phyloP scores from a whole-genome alignment of 495 filamentous ascomycete species.

The Echria macrotheca region DNA sequence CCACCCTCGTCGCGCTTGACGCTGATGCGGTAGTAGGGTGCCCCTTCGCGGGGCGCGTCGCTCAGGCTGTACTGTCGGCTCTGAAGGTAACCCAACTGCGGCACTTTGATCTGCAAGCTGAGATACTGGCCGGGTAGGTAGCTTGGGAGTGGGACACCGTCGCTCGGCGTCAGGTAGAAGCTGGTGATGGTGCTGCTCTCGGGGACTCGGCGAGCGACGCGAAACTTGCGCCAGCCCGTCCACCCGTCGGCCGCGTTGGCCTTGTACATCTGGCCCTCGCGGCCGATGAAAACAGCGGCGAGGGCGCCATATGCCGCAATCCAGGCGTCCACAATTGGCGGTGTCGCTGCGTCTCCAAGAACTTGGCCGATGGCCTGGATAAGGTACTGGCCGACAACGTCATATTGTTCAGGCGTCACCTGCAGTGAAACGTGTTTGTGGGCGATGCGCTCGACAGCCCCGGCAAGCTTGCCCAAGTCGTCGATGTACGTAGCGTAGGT shows the following conservation, averaged over 20 bases:
- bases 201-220: constrained; percentile 50
- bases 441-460: constrained; percentile 66
- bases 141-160: constrained; percentile 51
- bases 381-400: constrained; percentile 62
- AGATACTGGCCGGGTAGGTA: constrained; percentile 70
- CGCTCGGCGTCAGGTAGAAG: constrained; percentile 61
- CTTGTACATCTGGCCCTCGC: constrained; percentile 57
- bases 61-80: constrained; percentile 68
- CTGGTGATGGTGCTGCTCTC: constrained; percentile 58
- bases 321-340: constrained; percentile 64
- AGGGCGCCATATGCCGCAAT: constrained; percentile 58
- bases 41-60: constrained; percentile 44
- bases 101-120: constrained; percentile 53
- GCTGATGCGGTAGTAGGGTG: constrained; percentile 61
- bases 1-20: constrained; percentile 60
- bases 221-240: constrained; percentile 63
- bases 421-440: constrained; percentile 70
- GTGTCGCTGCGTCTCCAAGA: constrained; percentile 60
- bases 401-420: constrained; percentile 62
- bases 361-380: constrained; percentile 63
- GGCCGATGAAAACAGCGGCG: constrained; percentile 59
- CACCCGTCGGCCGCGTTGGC: constrained; percentile 44
- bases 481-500: constrained; percentile 70
- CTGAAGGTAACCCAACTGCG: constrained; percentile 54
- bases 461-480: constrained; percentile 54